Base-by-base conservation (phyloP, 495 filamentous ascomycete genomes). In the Opeltia flavorubescens region DNA sequence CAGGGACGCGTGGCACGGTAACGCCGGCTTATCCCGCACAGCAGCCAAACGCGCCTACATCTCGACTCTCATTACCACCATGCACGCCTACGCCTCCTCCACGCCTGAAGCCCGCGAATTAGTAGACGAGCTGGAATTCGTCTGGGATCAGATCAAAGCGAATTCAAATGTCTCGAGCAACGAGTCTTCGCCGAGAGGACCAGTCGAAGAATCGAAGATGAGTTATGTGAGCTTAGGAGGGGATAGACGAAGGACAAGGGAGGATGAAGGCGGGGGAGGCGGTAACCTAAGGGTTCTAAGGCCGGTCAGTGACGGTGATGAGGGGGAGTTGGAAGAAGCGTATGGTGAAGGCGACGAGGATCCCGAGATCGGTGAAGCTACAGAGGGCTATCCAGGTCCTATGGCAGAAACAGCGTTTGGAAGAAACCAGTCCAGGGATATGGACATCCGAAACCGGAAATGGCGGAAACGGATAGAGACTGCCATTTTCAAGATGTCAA, bases 41-140 rank as follows among this genome's bases (percentile, higher is more conserved):
- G 89, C 95, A 66, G 89, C 91, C 30, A 98, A 98, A 73, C 78
- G 86, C 49, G 78, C 79, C 33, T 98, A 98, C 59, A 88, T 98
- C 63, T 80, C 83, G 44, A 87, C 84, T 6, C 69, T 98, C 27
- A 93, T 98, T 63, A 80, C 89, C 59, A 95, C 89, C 1, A 96
- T 98, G 91, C 89, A 96, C 62, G 71, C 72, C 52, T 95, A 89
- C 60, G 91, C 91, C 31, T 81, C 76, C 24, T 80, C 78, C 48
- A 88, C 86, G 11, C 73, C 83, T 40, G 87, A 95, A 62, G 86
- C 84, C 2, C 72, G 86, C 34, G 86, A 88, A 61, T 70, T 98
- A 6, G 86, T 96, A 29, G 67, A 78, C n/a, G 93, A 98, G 62
- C 75, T 98, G 15, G 91, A 95, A 64, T 98, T 95, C 57, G 88